Base-by-base conservation (phyloP, 78 protist species). In the Planoprotostelium fungivorum region DNA sequence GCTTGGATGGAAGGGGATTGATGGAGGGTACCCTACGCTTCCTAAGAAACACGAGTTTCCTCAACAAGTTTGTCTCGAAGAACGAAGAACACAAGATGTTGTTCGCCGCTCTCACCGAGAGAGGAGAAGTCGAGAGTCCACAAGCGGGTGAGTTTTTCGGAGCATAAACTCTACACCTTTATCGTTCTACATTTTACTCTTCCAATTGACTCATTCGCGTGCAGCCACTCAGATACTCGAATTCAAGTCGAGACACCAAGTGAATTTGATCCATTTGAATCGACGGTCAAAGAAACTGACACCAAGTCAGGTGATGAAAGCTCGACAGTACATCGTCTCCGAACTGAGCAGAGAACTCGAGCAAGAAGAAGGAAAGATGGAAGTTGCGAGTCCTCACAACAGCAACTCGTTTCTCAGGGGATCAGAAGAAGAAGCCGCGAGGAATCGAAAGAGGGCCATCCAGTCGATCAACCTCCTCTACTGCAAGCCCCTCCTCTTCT, bases 201-300 rank as follows among this genome's bases (percentile, higher is more conserved):
- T n/a, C n/a, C n/a, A n/a, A n/a, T n/a, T n/a, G n/a, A n/a, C n/a
- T n/a, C n/a, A n/a, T n/a, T n/a, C 31, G 73, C 5, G 16, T 51
- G 5, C 73, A 51, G 73, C 73, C 73, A 51, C 73, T 25, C 73
- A 51, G 73, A 51, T 51, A 25, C 16, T 51, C 5, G 73, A 51
- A 51, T 51, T 51, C 73, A 51, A 51, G 73, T 51, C 73, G 73
- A 51, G 73, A 51, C 73, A 51, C 73, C 73, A 51, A 51, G 73
- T 51, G 73, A 51, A 16, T 51, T 5, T 51, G 5, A 25, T 51
- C 16, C 5, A 51, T 51, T 51, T 51, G 5, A 51, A 25, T 51
- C 16, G 5, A 5, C 73, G 31, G 73, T 16, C 73, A 51, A 51
- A 51, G 16, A 51, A 51, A 25, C 16, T 16, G 16, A 51, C 5